Evolutionary conservation across 495 filamentous ascomycete genomes (phyloP).

Genomic region (Barbatosphaeria neglecta): DNA sequence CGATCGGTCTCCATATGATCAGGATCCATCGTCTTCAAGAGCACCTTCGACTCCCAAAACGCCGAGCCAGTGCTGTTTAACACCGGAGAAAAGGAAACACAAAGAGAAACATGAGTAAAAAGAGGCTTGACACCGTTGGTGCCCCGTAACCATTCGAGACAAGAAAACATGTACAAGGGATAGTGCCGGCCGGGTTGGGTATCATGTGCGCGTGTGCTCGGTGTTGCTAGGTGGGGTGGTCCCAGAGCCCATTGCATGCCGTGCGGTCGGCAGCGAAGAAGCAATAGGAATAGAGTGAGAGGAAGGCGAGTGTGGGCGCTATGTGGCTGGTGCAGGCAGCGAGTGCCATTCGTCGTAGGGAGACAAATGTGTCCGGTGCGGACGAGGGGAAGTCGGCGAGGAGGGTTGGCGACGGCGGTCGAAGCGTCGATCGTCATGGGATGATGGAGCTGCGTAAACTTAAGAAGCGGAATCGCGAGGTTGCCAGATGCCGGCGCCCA

Average conservation of each 20-base stretch:
- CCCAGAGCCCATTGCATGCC: neutral
- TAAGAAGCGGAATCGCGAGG: neutral
- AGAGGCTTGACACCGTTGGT: neutral
- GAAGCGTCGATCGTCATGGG: too few species aligned
- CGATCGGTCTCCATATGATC: too few species aligned
- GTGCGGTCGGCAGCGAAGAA: neutral
- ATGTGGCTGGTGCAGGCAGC: too few species aligned
- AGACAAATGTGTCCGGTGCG: too few species aligned
- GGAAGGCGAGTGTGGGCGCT: too few species aligned
- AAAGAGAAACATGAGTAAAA: neutral
- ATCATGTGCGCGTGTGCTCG: neutral
- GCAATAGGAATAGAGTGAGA: neutral
- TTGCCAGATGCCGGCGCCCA: conserved; percentile 34
- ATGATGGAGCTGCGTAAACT: neutral
- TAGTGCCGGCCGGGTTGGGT: neutral
- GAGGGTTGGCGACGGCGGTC: too few species aligned
- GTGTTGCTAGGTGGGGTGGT: neutral
- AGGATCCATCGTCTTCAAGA: too few species aligned
- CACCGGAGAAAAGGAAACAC: too few species aligned
- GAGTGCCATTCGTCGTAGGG: too few species aligned
- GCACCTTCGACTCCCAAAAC: too few species aligned
- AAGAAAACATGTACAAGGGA: neutral
- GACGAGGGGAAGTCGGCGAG: too few species aligned
- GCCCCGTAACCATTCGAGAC: neutral
- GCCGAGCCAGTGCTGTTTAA: too few species aligned